Evolutionary conservation across 805 yeast genomes (phyloP).

Genomic region (Starmerella etchellsii): DNA sequence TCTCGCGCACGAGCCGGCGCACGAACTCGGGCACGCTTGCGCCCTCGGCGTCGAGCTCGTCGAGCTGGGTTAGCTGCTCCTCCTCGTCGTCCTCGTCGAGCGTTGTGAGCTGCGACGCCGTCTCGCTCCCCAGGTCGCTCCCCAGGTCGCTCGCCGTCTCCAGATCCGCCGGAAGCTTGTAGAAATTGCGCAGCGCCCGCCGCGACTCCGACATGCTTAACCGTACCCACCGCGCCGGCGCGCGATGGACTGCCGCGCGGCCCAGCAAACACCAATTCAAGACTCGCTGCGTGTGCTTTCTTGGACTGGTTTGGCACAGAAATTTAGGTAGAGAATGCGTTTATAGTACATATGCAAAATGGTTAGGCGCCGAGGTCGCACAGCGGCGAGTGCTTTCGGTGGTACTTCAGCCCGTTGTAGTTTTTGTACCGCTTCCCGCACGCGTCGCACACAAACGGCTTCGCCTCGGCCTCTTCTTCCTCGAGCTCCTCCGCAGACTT

Average conservation of each 20-base stretch:
- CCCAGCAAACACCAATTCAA: too few species aligned
- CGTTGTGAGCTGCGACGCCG: not conserved
- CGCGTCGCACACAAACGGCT: conserved; percentile 93
- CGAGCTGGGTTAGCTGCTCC: conserved; percentile 16
- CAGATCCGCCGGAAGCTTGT: conserved; percentile 23
- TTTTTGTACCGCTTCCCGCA: conserved; percentile 96
- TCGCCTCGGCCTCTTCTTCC: conserved; percentile 25
- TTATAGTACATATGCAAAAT: too few species aligned
- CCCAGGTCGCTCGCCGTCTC: conserved; percentile 1
- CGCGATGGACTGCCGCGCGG: too few species aligned
- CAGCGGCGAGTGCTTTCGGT: conserved; percentile 68
- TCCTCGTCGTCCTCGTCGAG: conserved; percentile 6
- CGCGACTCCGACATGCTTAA: conserved; percentile 16
- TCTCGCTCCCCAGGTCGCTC: conserved; percentile 4
- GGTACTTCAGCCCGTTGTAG: conserved; percentile 88
- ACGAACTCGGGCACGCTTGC: conserved; percentile 17
- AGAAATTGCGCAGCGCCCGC: conserved; percentile 28
- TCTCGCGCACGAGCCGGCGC: conserved; percentile 12
- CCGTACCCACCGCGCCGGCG: too few species aligned
- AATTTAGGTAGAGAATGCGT: too few species aligned
- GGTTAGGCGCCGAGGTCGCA: too few species aligned
- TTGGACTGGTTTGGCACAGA: too few species aligned
- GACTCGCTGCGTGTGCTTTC: too few species aligned
- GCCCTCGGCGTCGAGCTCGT: conserved; percentile 19
- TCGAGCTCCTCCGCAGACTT: conserved; percentile 63